phyloP scores from a whole-genome alignment of 1,284 basidiomycete species.

The Cutaneotrichosporon cutaneum region DNA sequence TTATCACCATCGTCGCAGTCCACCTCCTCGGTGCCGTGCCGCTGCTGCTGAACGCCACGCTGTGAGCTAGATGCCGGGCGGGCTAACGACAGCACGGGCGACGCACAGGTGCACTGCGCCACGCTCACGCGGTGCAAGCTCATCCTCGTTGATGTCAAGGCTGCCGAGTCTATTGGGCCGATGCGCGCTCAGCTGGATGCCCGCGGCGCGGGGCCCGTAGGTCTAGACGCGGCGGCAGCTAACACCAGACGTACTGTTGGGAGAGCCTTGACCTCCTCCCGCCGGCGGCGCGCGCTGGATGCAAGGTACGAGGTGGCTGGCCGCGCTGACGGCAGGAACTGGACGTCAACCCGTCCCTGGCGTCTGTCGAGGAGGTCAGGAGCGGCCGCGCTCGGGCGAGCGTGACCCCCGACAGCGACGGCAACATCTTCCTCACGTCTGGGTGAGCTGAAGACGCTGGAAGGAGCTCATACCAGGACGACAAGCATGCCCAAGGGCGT shows the following conservation, averaged over 20 bases:
- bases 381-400: constrained; percentile 17
- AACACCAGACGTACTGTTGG: constrained; percentile 13
- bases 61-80: neutral
- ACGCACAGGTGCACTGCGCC: constrained; percentile 34
- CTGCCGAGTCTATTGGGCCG: constrained; percentile 30
- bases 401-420: constrained; percentile 42
- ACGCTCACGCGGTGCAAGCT: constrained; percentile 31
- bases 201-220: constrained; percentile 2
- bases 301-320: neutral
- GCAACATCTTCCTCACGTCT: constrained; percentile 45
- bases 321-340: neutral
- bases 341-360: neutral
- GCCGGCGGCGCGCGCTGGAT: neutral
- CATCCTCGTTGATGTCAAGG: constrained; percentile 36
- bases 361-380: constrained; percentile 9
- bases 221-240: neutral
- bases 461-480: constrained; percentile 15
- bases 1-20: constrained; percentile 37
- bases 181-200: constrained; percentile 3
- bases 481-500: constrained; percentile 40
- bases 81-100: neutral
- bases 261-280: constrained; percentile 8
- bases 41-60: constrained; percentile 33
- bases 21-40: constrained; percentile 41
- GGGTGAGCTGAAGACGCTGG: constrained; percentile 17